Evolutionary conservation across 352 stramenopile species (phyloP).

Genomic region (Globisporangium cylindrosporum): DNA sequence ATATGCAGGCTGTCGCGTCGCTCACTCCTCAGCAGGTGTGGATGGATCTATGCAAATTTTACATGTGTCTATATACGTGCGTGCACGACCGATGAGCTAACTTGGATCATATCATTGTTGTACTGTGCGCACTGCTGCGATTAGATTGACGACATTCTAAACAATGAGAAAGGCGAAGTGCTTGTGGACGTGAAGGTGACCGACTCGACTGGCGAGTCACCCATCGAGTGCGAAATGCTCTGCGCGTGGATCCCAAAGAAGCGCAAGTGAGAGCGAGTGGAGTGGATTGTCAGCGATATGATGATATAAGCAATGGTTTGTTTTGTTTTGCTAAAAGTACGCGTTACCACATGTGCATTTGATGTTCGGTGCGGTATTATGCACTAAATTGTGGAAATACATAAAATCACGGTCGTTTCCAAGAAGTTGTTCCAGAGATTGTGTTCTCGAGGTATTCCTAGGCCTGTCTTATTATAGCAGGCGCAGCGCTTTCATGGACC

Average conservation of each 20-base stretch:
- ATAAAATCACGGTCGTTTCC: too few species aligned
- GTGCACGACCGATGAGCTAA: background rate
- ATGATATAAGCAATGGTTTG: too few species aligned
- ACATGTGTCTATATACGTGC: background rate
- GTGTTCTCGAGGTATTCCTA: too few species aligned
- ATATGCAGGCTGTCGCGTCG: conserved; percentile 67
- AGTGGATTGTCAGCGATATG: background rate
- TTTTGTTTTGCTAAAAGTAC: too few species aligned
- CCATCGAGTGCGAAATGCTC: conserved; percentile 82
- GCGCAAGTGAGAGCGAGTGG: conserved; percentile 14
- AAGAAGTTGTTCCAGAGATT: too few species aligned
- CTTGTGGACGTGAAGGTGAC: conserved; percentile 71
- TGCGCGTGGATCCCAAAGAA: conserved; percentile 85
- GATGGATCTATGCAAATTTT: background rate
- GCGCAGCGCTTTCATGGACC: background rate
- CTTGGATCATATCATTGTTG: too few species aligned
- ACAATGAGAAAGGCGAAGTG: conserved; percentile 70
- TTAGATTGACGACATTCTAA: conserved; percentile 56
- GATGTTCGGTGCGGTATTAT: too few species aligned
- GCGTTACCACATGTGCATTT: too few species aligned
- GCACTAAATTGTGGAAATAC: too few species aligned
- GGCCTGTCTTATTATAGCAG: background rate
- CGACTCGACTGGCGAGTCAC: conserved; percentile 63
- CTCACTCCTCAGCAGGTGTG: conserved; percentile 65
- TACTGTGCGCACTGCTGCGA: too few species aligned